Conservation (phyloP, 1,139 yeast species). For the Casaregolazyma suthepensis region DNA sequence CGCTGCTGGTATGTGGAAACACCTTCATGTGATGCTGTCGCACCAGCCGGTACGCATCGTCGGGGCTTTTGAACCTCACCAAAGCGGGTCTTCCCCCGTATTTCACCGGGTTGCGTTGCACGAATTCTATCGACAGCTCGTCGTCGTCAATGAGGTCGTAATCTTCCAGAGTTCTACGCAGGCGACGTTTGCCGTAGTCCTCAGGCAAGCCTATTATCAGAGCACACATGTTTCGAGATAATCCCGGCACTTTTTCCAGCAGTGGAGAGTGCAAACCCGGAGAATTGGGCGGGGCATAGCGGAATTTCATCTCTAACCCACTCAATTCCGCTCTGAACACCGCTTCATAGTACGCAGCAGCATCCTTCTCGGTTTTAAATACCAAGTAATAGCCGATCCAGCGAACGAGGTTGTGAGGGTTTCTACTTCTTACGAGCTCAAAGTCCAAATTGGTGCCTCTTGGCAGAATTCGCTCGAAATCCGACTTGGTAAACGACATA, state of each 20-base stretch:
- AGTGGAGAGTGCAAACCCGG: slow-evolving; percentile 25
- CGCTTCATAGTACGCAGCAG: slow-evolving; percentile 47
- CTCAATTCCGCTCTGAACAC: slow-evolving; percentile 45
- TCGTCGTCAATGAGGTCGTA: slow-evolving; percentile 36
- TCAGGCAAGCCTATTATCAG: slow-evolving; percentile 38
- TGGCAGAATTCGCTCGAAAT: slow-evolving; percentile 31
- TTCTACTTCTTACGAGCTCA: slow-evolving; percentile 42
- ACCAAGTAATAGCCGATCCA: slow-evolving; percentile 48
- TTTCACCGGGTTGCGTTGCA: slow-evolving; percentile 27
- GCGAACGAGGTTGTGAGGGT: slow-evolving; percentile 41
- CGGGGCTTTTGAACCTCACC: slow-evolving; percentile 43
- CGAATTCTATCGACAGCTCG: slow-evolving; percentile 27
- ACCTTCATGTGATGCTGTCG: slow-evolving; percentile 48
- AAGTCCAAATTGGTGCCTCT: slow-evolving; percentile 20
- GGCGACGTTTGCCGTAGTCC: slow-evolving; percentile 25
- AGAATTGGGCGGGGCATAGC: slow-evolving; percentile 36
- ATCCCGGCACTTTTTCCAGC: slow-evolving; percentile 26
- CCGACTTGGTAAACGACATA: slow-evolving; percentile 27
- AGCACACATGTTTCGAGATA: slow-evolving; percentile 30
- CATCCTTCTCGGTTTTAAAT: slow-evolving; percentile 44
- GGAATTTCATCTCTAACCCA: slow-evolving; percentile 43
- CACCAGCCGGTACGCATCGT: slow-evolving; percentile 49
- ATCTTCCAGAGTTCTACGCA: slow-evolving; percentile 38
- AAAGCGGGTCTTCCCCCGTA: slow-evolving; percentile 37
- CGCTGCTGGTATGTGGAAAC: slow-evolving; percentile 33